Conservation (phyloP, 1,284 basidiomycete genomes). For the Phellopilus nigrolimitatus region DNA sequence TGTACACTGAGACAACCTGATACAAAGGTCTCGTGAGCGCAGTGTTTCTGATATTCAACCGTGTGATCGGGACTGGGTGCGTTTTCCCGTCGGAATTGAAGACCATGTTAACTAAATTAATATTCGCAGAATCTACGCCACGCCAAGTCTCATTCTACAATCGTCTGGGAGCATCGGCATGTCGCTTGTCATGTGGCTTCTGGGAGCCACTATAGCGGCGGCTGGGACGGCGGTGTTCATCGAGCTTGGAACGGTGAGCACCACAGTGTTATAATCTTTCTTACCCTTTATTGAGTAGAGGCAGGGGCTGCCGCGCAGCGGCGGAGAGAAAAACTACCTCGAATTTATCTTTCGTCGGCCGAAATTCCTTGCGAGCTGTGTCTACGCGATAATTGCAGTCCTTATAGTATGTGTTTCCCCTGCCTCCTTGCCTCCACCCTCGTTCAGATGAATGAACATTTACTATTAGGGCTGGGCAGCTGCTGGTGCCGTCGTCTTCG, state of each 20-base stretch:
- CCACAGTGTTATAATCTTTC: conserved; percentile 11
- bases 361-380: conserved; percentile 54
- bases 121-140: conserved; percentile 62
- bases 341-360: conserved; percentile 66
- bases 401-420: conserved; percentile 50
- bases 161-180: conserved; percentile 63
- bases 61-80: conserved; percentile 73
- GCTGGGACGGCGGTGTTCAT: conserved; percentile 69
- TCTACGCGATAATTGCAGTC: conserved; percentile 55
- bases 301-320: conserved; percentile 68
- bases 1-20: not conserved
- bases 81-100: conserved; percentile 19
- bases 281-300: not conserved
- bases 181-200: conserved; percentile 63
- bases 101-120: not conserved
- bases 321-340: conserved; percentile 75
- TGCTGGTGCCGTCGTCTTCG: conserved; percentile 56
- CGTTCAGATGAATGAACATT: conserved; percentile 24
- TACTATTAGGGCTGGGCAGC: conserved; percentile 46
- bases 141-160: conserved; percentile 62
- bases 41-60: conserved; percentile 69
- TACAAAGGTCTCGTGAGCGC: conserved; percentile 59
- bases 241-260: conserved; percentile 63
- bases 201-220: conserved; percentile 58
- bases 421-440: too few relatives aligned